A percentile compares a stretch with the other conserved stretches of the same genome.
phyloP scores from a whole-genome alignment of 306 rosid species.

The Gillenia trifoliata region DNA sequence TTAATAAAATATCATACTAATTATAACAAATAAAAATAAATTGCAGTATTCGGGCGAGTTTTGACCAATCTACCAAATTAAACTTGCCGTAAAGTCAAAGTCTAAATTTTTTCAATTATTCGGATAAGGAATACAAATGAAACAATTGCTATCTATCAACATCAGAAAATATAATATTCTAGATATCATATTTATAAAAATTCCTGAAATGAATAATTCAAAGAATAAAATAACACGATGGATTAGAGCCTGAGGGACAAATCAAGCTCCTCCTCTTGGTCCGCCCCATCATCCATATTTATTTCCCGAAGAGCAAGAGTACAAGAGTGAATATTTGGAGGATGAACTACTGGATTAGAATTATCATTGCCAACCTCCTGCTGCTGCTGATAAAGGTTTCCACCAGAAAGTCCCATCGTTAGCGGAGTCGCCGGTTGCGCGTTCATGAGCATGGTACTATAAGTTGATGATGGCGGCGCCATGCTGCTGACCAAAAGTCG shows the following conservation, averaged over 20 bases:
- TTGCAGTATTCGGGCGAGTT: too few species aligned
- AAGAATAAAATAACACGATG: not conserved
- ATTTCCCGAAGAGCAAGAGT: not conserved
- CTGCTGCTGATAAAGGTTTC: not conserved
- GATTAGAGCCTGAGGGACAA: not conserved
- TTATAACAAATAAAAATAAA: too few species aligned
- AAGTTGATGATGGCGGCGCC: not conserved
- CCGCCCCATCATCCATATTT: not conserved
- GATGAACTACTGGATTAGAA: not conserved
- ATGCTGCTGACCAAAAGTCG: not conserved
- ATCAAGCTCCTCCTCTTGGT: not conserved
- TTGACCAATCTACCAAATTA: too few species aligned
- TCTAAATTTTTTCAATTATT: too few species aligned
- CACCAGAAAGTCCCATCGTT: not conserved
- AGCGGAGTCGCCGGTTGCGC: not conserved
- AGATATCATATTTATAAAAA: not conserved
- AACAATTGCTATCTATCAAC: too few species aligned
- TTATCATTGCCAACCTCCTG: not conserved
- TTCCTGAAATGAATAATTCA: too few species aligned
- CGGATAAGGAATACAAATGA: too few species aligned
- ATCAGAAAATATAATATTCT: too few species aligned
- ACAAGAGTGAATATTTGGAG: not conserved
- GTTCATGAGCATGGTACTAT: not conserved
- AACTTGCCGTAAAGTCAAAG: too few species aligned
- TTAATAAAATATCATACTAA: too few species aligned